These are phyloP conservation scores for Rubia peregrina DNA, from an alignment of 305 asterid genomes.

Conservation along the genomic window DNA sequence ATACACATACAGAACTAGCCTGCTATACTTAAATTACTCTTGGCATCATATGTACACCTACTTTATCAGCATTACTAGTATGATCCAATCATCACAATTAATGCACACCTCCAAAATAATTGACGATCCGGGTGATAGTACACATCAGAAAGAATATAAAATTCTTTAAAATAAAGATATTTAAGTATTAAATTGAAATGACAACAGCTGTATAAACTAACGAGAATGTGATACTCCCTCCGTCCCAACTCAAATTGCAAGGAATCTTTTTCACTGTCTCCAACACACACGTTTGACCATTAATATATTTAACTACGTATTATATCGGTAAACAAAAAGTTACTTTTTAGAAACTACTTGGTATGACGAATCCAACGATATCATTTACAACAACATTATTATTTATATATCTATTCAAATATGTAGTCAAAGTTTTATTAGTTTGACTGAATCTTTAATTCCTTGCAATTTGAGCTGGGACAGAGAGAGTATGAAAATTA, in stretches of 20 bases:
- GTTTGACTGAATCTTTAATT: no score
- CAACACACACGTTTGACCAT: no score
- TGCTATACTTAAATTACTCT: not conserved
- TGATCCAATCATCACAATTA: not conserved
- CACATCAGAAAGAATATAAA: not conserved
- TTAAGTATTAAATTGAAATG: not conserved
- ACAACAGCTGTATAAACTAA: not conserved
- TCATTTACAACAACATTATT: no score
- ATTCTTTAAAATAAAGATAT: not conserved
- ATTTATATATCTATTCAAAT: no score
- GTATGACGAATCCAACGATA: no score
- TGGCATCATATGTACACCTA: not conserved
- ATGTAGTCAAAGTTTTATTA: no score
- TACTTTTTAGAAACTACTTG: no score
- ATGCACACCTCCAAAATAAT: not conserved
- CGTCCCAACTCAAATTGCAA: no score
- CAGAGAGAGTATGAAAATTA: not conserved
- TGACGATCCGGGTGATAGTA: not conserved
- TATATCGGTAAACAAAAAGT: no score
- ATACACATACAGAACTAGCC: not conserved
- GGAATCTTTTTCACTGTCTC: no score
- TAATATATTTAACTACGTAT: no score
- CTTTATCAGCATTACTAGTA: not conserved
- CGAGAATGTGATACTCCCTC: not conserved
- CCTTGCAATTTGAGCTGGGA: no score